These are phyloP conservation scores for Neurospora crassa DNA, from an alignment of 2,329 filamentous ascomycete genomes.

Conservation along the genomic window DNA sequence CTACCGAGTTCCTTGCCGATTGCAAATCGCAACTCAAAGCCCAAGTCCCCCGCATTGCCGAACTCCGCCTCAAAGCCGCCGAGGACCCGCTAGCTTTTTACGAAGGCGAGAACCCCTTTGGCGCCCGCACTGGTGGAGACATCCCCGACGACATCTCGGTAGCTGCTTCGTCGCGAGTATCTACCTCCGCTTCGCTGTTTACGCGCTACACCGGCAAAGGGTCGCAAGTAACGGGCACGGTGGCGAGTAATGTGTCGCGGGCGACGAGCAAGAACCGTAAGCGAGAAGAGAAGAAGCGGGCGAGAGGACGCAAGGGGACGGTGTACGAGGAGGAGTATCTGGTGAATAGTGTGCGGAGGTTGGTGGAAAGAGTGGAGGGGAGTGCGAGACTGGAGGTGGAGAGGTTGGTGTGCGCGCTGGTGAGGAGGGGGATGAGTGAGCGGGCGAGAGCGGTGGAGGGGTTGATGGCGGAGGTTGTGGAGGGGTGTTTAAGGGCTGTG, in stretches of 20 bases:
- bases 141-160: conserved; percentile 89
- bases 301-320: conserved; percentile 87
- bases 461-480: conserved; percentile 64
- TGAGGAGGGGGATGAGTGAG: conserved; percentile 79
- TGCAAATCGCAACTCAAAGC: conserved; percentile 77
- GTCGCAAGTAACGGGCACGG: conserved; percentile 50
- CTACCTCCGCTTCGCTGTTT: conserved; percentile 36
- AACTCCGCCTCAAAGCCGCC: conserved; percentile 70
- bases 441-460: conserved; percentile 68
- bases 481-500: conserved; percentile 56
- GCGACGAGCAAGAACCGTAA: conserved; percentile 81
- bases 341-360: conserved; percentile 71
- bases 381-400: conserved; percentile 59
- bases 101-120: conserved; percentile 54
- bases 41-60: conserved; percentile 76
- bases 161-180: conserved; percentile 69
- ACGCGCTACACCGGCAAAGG: conserved; percentile 25
- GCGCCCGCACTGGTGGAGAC: conserved; percentile 32
- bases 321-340: conserved; percentile 98
- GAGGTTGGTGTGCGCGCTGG: conserved; percentile 64
- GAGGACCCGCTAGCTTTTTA: conserved; percentile 85
- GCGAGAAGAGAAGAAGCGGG: conserved; percentile 89
- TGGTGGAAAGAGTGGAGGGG: conserved; percentile 73
- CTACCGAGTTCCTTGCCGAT: conserved; percentile 86
- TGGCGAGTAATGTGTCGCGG: conserved; percentile 61